Percentiles rank a stretch among this genome's conserved stretches.
These are phyloP conservation scores for Colletotrichum melonis DNA, from an alignment of 2,329 filamentous ascomycete genomes.

Conservation along the genomic window DNA sequence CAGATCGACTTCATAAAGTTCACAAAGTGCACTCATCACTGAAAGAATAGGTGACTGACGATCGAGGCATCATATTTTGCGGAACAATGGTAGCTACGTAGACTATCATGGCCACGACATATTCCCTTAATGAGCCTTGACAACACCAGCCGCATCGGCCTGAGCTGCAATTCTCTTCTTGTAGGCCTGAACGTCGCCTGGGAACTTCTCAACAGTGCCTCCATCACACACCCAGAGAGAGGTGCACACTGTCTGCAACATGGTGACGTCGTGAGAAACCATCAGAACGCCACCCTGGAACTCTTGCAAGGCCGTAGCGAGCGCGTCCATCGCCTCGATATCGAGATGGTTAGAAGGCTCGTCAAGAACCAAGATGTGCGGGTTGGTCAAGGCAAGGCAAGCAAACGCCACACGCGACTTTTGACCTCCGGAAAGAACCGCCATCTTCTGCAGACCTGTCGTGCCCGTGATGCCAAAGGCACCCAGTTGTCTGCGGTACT, in stretches of 20 bases:
- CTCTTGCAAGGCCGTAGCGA: constrained; percentile 82
- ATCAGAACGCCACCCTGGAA: constrained; percentile 97
- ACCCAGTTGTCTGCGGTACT: constrained; percentile 94
- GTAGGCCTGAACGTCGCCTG: constrained; percentile 94
- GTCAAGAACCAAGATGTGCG: constrained; percentile 97
- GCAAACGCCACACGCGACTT: constrained; percentile 99
- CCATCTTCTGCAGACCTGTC: constrained; percentile 97
- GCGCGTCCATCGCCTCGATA: constrained; percentile 98
- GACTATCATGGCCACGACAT: background rate
- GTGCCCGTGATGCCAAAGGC: constrained; percentile 93
- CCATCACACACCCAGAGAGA: constrained; percentile 97
- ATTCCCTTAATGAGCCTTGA: constrained; percentile 66
- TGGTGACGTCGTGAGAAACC: constrained; percentile 99
- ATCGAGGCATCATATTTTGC: background rate
- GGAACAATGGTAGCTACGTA: background rate
- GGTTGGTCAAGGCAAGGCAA: constrained; percentile 92
- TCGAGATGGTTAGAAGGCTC: constrained; percentile 98
- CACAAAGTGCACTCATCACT: background rate
- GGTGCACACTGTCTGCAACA: constrained; percentile 95
- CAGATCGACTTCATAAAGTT: background rate
- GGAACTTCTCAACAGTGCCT: constrained; percentile 95
- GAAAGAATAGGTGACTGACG: background rate
- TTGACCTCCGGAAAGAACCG: constrained; percentile 91
- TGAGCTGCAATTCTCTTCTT: constrained; percentile 96
- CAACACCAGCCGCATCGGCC: constrained; percentile 89